Base-by-base conservation (phyloP, 108 stramenopile genomes). In the Craspedostauros australis region DNA sequence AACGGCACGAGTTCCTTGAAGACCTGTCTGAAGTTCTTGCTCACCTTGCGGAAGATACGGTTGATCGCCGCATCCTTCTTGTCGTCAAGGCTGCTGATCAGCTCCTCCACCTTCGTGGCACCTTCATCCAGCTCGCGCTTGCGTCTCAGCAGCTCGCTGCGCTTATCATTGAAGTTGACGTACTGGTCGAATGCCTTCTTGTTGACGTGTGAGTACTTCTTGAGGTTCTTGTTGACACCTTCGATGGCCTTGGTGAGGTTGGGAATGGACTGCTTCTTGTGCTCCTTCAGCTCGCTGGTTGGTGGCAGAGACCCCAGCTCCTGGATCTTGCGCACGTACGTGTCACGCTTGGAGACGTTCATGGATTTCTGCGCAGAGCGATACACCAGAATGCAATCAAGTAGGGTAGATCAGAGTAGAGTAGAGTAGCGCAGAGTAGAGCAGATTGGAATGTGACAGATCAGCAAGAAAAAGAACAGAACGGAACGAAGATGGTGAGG, bases 1-100 rank as follows among this genome's bases (percentile, higher is more conserved):
- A 77, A 67, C 11, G 99, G 99, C 19, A 97, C 96, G 9, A 99
- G 90, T 75, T 97, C 97, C 46, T 86, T 78, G 72, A 98, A 99
- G 0, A 99, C 95, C 28, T 95, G 89, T 40, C 80, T 77, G 79
- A 98, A 98, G 63, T 99, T 95, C 18, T 81, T 87, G 71, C 93
- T 91, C 11, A 98, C 97, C 28, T 94, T 96, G 14, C 91, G 76
- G 70, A 98, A 99, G 3, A 98, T 99, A 27, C 96, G 80, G 37
- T 96, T 88, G 68, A 99, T 98, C 30, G 96, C 97, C 73, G 98
- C 97, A 50, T 99, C 97, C 70, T 99, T 99, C 77, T 98, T 88
- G 24, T 70, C 73, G 57, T 99, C 99, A 19, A 99, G 82, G 38
- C 72, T 87, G 27, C 86, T 83, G 21, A 99, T 87, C 49, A 98